Base-by-base conservation (phyloP, 805 yeast species). In the Wickerhamomyces canadensis region DNA sequence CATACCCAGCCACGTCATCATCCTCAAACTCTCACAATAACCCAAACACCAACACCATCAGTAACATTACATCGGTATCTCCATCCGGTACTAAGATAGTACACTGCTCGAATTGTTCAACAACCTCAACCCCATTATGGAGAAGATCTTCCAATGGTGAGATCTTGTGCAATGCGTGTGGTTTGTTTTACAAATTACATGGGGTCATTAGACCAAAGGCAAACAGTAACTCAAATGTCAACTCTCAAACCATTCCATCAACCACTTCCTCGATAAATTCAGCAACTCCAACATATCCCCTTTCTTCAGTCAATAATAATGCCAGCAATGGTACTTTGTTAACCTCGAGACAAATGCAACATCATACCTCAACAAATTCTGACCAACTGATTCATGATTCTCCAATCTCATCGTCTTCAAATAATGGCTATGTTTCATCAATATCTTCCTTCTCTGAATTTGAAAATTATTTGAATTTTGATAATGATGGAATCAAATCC, bases 141-240 rank as follows among this genome's bases (percentile, higher is more conserved):
- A 68, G 98, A 47, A 70, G 96, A 32, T 84, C 87, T 47, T 84
- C 93, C 0, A 84, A 81, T 39, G 97, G 97, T 2, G 80, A 84
- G 49, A 88, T 95, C 0, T 64, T 91, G 41, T 91, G 98, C 62
- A 91, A 91, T 59, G 98, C 98, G 0, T 91, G 98, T 65, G 98
- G 98, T 1, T 65, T 91, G 41, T 91, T 91, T 51, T 73, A 85
- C 54, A 91, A 91, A 60, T 67, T 91, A 17, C 97, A 91, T 53
- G 97, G 96, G 11, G 89, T 86, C 4, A 91, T 85, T 44, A 68
- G 97, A 43, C 98, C 98, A 4, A 40, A 48, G 31, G 25, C 42
- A 5, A 47, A 43, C 33, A 42, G 40, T 36, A 8, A 37, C 11
- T 15, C n/a, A 27, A 16, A 22, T 6, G 10, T 28, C 16, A 27